Evolutionary conservation across 768 basidiomycete genomes (phyloP).

Genomic region (Rhodotorula babjevae): DNA sequence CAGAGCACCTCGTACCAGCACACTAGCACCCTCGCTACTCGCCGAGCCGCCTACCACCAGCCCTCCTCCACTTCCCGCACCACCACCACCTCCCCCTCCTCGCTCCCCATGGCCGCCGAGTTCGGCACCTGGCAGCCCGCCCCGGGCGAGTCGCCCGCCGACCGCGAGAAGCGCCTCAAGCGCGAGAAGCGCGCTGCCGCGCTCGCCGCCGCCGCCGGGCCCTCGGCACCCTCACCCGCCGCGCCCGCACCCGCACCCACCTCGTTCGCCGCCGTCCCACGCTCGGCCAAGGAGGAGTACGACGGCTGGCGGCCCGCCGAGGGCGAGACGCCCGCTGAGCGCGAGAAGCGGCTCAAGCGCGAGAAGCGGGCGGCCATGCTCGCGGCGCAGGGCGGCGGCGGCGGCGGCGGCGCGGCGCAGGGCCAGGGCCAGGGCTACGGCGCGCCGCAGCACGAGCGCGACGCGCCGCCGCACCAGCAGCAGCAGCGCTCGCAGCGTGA

Average conservation of each 20-base stretch:
- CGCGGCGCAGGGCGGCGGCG: background rate
- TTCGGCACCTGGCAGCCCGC: constrained; percentile 18
- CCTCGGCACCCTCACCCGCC: background rate
- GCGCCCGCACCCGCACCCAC: background rate
- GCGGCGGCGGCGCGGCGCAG: background rate
- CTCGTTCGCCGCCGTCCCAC: background rate
- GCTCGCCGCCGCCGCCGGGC: background rate
- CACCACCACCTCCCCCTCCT: background rate
- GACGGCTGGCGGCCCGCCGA: constrained; percentile 27
- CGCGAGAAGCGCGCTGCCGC: constrained; percentile 23
- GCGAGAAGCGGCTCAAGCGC: constrained; percentile 38
- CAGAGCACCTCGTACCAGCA: too few relatives aligned
- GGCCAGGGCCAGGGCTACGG: too few relatives aligned
- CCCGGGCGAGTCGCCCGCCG: constrained; percentile 11
- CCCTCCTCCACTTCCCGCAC: background rate
- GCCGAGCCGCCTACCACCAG: too few relatives aligned
- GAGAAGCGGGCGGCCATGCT: constrained; percentile 27
- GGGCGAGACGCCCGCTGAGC: constrained; percentile 32
- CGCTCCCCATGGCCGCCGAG: background rate
- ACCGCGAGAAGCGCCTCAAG: constrained; percentile 29
- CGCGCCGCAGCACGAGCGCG: background rate
- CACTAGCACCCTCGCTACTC: too few relatives aligned
- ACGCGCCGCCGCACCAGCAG: background rate
- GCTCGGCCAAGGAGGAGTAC: constrained; percentile 3
- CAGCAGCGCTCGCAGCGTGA: constrained; percentile 6